A percentile compares a stretch with the other conserved stretches of the same genome.
Evolutionary conservation across 2,329 filamentous ascomycete species (phyloP).

Genomic region (Dactylellina haptotyla): DNA sequence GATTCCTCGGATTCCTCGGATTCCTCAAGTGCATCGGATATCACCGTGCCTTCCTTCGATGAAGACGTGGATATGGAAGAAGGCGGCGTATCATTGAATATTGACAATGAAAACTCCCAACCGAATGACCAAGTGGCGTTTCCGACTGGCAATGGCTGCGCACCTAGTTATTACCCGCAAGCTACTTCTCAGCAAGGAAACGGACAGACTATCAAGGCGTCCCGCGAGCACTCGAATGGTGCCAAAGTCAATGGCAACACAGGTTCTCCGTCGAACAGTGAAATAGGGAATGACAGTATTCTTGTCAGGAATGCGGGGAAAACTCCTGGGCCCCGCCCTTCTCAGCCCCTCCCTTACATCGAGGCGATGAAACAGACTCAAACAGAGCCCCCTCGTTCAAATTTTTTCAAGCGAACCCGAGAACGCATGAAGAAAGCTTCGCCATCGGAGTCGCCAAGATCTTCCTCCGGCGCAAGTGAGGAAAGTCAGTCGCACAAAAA

Average conservation of each 20-base stretch:
- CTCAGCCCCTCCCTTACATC: neutral
- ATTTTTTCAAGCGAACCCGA: neutral
- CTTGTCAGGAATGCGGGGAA: slow-evolving; percentile 35
- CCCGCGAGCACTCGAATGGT: neutral
- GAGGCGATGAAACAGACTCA: neutral
- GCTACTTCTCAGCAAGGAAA: neutral
- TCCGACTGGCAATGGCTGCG: neutral
- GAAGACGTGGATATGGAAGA: slow-evolving; percentile 4
- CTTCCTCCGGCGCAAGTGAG: neutral
- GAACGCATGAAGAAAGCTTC: neutral
- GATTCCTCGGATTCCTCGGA: no score
- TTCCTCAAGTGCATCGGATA: no score
- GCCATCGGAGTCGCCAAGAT: neutral
- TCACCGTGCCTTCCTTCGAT: no score
- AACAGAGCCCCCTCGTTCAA: neutral
- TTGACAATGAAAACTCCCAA: neutral
- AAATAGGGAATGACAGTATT: slow-evolving; percentile 1
- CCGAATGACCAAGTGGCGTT: neutral
- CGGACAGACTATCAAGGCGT: neutral
- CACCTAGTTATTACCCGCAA: neutral
- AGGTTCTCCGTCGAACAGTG: neutral
- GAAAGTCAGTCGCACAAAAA: neutral
- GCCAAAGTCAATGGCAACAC: neutral
- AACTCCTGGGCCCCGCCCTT: slow-evolving; percentile 8
- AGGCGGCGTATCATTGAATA: slow-evolving; percentile 1